These are phyloP conservation scores for Suillus cothurnatus DNA, from an alignment of 768 basidiomycete genomes.

Conservation along the genomic window DNA sequence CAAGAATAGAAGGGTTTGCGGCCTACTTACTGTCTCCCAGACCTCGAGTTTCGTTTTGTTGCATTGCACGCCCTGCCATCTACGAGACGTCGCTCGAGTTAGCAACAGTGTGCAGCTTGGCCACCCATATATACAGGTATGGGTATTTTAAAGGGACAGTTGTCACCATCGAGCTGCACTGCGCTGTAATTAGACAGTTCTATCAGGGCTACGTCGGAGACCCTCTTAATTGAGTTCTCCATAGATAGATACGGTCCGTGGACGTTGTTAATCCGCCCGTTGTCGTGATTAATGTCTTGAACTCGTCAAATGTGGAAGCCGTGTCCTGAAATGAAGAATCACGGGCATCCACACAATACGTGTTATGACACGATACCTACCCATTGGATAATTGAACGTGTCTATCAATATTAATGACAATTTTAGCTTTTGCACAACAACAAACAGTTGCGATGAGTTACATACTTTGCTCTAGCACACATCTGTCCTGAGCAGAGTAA, in stretches of 20 bases:
- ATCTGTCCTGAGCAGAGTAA: too few relatives aligned
- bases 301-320: slow-evolving; percentile 57
- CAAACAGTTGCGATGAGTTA: too few relatives aligned
- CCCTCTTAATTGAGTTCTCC: not conserved
- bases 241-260: not conserved
- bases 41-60: slow-evolving; percentile 55
- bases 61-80: slow-evolving; percentile 63
- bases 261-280: not conserved
- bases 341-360: slow-evolving; percentile 18
- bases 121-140: too few relatives aligned
- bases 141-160: slow-evolving; percentile 28
- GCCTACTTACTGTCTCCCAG: slow-evolving; percentile 47
- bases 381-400: too few relatives aligned
- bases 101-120: slow-evolving; percentile 36
- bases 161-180: slow-evolving; percentile 51
- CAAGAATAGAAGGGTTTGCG: slow-evolving; percentile 10
- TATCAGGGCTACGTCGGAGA: slow-evolving; percentile 42
- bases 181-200: slow-evolving; percentile 27
- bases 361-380: too few relatives aligned
- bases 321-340: slow-evolving; percentile 61
- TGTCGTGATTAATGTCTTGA: not conserved
- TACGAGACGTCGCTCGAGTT: slow-evolving; percentile 51
- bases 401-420: too few relatives aligned
- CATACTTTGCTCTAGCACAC: too few relatives aligned
- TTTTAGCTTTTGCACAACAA: too few relatives aligned